Conservation (phyloP, 257 asterid species). For the Solanum habrochaites region DNA sequence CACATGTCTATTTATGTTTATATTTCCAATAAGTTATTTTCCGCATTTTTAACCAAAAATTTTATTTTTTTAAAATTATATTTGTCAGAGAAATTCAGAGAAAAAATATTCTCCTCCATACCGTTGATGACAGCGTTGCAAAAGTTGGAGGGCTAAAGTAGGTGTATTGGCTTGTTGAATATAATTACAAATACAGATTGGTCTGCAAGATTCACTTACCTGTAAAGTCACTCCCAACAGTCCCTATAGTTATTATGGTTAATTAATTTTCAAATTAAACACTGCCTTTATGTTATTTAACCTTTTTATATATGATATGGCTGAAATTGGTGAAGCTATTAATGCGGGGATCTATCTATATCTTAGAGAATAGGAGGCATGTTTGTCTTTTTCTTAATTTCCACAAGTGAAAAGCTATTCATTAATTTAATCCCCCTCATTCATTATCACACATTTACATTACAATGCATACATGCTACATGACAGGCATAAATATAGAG, state of each 20-base stretch:
- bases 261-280: not conserved
- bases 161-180: not conserved
- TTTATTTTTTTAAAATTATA: too few species aligned
- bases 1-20: not conserved
- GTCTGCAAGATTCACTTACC: constrained; percentile 14
- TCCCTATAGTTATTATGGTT: constrained; percentile 28
- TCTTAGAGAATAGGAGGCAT: constrained; percentile 29
- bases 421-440: not conserved
- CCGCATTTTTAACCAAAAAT: too few species aligned
- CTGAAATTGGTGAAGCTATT: constrained; percentile 40
- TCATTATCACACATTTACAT: not conserved
- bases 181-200: constrained; percentile 4
- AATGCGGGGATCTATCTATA: constrained; percentile 54
- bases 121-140: not conserved
- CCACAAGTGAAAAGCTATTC: not conserved
- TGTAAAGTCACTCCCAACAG: constrained; percentile 77
- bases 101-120: not conserved
- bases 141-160: not conserved
- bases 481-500: not conserved
- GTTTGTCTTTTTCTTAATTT: constrained; percentile 23
- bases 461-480: not conserved
- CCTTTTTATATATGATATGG: not conserved
- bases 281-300: not conserved
- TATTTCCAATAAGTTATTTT: not conserved
- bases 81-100: not conserved